Evolutionary conservation across 345 rosid genomes (phyloP).

Genomic region (Eucalyptus curtisii): DNA sequence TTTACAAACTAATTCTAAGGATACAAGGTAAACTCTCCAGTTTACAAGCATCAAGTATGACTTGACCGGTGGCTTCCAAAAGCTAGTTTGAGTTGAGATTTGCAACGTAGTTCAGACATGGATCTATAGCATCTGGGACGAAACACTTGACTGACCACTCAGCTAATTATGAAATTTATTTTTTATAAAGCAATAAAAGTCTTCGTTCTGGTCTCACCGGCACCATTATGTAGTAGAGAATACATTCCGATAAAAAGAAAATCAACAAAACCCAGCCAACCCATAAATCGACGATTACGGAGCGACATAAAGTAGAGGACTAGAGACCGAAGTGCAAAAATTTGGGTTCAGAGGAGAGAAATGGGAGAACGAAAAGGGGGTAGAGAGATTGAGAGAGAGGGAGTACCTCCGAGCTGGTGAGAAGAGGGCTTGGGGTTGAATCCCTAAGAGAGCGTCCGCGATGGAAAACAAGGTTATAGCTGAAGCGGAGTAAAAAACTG

Average conservation of each 20-base stretch:
- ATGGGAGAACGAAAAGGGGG: too few relatives aligned
- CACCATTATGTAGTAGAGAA: not conserved
- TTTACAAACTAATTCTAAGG: not conserved
- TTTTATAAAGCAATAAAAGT: not conserved
- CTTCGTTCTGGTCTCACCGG: not conserved
- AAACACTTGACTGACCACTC: not conserved
- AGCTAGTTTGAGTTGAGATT: not conserved
- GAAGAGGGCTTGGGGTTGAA: too few relatives aligned
- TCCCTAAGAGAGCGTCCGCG: too few relatives aligned
- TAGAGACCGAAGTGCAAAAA: too few relatives aligned
- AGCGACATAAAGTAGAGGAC: too few relatives aligned
- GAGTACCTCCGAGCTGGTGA: too few relatives aligned
- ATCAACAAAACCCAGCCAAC: too few relatives aligned
- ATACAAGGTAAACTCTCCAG: not conserved
- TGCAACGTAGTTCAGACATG: not conserved
- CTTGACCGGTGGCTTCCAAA: not conserved
- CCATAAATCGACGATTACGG: too few relatives aligned
- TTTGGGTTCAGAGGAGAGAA: too few relatives aligned
- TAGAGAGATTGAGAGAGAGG: too few relatives aligned
- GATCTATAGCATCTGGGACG: not conserved
- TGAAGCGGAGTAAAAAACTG: accelerated
- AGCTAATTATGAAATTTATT: not conserved
- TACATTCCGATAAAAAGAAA: not conserved
- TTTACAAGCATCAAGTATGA: not conserved
- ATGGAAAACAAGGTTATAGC: too few relatives aligned